These are phyloP conservation scores for Plasmodium vivax DNA, from an alignment of 169 alveolate species.

Conservation along the genomic window DNA sequence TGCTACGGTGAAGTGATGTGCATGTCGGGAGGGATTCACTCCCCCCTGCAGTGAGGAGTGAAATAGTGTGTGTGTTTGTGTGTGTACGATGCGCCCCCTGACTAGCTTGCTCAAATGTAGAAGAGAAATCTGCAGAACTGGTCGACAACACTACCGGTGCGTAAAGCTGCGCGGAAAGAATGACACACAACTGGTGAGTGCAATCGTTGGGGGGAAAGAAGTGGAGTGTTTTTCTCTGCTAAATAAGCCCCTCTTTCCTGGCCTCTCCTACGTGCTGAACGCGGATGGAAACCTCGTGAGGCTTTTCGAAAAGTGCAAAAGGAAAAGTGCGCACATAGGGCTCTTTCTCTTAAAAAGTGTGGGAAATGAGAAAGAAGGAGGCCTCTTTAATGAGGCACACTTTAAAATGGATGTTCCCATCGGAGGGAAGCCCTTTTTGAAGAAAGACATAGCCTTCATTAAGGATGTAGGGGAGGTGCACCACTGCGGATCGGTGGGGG, in stretches of 20 bases:
- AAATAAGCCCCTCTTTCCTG: slow-evolving; percentile 69
- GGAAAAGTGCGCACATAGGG: slow-evolving; percentile 26
- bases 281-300: slow-evolving; percentile 19
- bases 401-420: background rate
- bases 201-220: background rate
- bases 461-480: slow-evolving; percentile 1
- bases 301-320: slow-evolving; percentile 1
- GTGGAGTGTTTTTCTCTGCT: slow-evolving; percentile 12
- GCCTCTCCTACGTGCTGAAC: slow-evolving; percentile 48
- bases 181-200: slow-evolving; percentile 8
- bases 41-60: background rate
- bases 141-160: slow-evolving; percentile 24
- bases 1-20: background rate
- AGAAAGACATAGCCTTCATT: slow-evolving; percentile 26
- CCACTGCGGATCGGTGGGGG: slow-evolving; percentile 28
- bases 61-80: background rate
- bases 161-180: background rate
- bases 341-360: slow-evolving; percentile 28
- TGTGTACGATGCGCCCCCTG: slow-evolving; percentile 5
- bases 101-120: background rate
- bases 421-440: background rate
- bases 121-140: background rate
- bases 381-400: background rate
- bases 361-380: slow-evolving; percentile 5
- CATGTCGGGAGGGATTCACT: background rate